Percentiles rank a stretch among this genome's conserved stretches.
Evolutionary conservation across 2,329 filamentous ascomycete species (phyloP).

Genomic region (Fonsecaea erecta): DNA sequence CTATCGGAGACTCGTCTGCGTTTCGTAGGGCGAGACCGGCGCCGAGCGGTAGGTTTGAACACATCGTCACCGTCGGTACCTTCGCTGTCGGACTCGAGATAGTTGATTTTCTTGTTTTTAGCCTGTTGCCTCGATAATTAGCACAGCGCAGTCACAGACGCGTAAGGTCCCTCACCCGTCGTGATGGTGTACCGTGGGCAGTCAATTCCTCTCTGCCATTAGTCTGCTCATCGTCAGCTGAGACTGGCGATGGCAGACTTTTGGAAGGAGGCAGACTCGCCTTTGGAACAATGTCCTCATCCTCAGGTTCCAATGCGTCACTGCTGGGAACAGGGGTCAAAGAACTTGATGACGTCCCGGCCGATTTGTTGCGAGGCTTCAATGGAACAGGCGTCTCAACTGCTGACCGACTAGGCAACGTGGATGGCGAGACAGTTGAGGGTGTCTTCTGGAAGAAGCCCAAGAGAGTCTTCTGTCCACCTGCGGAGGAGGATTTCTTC

Average conservation of each 20-base stretch:
- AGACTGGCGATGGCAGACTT: conserved; percentile 51
- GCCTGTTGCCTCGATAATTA: conserved; percentile 46
- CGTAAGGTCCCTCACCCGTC: conserved; percentile 65
- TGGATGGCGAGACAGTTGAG: conserved; percentile 24
- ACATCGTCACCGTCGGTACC: conserved; percentile 70
- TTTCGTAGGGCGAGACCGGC: conserved; percentile 55
- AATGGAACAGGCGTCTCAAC: conserved; percentile 39
- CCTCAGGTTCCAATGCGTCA: conserved; percentile 71
- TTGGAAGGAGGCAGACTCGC: conserved; percentile 57
- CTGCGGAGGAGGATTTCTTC: conserved; percentile 49
- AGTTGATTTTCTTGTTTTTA: conserved; percentile 70
- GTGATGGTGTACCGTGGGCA: conserved; percentile 71
- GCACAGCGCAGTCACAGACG: neutral
- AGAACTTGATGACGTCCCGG: conserved; percentile 47
- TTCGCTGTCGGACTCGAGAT: conserved; percentile 83
- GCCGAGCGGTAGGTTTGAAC: conserved; percentile 61
- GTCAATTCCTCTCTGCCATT: conserved; percentile 39
- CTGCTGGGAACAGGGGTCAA: conserved; percentile 81
- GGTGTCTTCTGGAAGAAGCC: conserved; percentile 74
- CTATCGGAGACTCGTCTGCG: conserved; percentile 67
- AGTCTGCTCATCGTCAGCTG: conserved; percentile 48
- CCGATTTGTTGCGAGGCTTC: conserved; percentile 55
- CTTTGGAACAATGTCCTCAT: conserved; percentile 57
- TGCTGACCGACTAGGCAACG: conserved; percentile 16
- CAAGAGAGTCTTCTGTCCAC: conserved; percentile 73